Base-by-base conservation (phyloP, 352 stramenopile genomes). In the Phytophthora foliorum region DNA sequence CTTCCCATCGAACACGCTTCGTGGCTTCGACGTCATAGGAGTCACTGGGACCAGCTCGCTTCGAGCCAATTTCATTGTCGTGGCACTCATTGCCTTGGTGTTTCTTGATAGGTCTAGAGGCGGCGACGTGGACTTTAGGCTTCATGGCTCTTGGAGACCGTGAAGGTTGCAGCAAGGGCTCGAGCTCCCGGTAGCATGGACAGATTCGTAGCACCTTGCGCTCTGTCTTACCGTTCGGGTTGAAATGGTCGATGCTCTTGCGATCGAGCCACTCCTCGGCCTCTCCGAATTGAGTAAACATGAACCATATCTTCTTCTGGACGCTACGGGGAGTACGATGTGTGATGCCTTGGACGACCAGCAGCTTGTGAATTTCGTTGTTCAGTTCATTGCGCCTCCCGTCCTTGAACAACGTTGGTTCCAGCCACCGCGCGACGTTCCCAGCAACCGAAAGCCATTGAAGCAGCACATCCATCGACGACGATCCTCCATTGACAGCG, bases 161-260 rank as follows among this genome's bases (percentile, higher is more conserved):
- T 14, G 34, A 13, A 14, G 36, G 13, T 22, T 22, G 19, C 36
- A 65, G 25, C 36, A 65, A 45, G 4, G 11, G n/a, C 9, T 32
- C 50, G 17, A 81, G 69, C 31, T 64, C 45, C 21, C 45, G 51
- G 39, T 77, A 81, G 32, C 67, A 46, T 32, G 53, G 59, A 25
- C 69, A 81, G 34, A 67, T 41, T 25, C 60, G 57, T 36, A 75
- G 39, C 39, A 79, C 67, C 41, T 77, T 72, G 27, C n/a, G 38
- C 29, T 72, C 57, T 1, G 68, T 55, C 10, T 67, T 69, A 57
- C 49, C 38, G 49, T 65, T 54, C 42, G 38, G 36, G 7, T 59
- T 41, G 21, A 56, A 25, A 49, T 56, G 31, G 8, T 57, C 24
- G n/a, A 79, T 36, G 2, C 58, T 60, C 16, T 63, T 75, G 14